Conservation (phyloP, 805 yeast genomes). For the Kregervanrija fluxuum region DNA sequence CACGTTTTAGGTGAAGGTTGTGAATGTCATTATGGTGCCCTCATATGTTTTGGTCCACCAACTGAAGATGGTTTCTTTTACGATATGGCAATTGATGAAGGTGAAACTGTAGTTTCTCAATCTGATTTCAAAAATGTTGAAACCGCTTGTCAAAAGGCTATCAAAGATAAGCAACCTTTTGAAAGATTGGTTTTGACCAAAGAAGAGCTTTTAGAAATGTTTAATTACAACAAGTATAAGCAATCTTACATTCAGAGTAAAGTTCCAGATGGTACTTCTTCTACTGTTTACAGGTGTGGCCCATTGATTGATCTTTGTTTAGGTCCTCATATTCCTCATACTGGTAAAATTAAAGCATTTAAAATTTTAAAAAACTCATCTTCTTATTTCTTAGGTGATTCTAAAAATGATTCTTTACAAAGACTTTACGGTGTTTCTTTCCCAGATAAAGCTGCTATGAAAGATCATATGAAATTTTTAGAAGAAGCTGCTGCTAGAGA, state of each 20-base stretch:
- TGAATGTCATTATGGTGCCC: constrained; percentile 94
- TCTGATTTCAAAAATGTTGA: constrained; percentile 81
- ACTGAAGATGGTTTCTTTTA: constrained; percentile 97
- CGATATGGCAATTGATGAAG: constrained; percentile 81
- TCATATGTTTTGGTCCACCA: constrained; percentile 92
- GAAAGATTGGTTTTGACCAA: constrained; percentile 90
- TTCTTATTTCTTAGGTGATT: constrained; percentile 91
- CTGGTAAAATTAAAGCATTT: constrained; percentile 92
- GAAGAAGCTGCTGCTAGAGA: constrained; percentile 95
- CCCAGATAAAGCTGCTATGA: constrained; percentile 97
- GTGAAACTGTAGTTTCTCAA: constrained; percentile 69
- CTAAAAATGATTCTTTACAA: constrained; percentile 89
- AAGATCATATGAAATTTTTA: constrained; percentile 86
- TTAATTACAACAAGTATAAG: constrained; percentile 92
- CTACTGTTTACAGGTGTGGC: constrained; percentile 98
- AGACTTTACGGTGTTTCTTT: constrained; percentile 96
- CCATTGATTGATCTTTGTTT: constrained; percentile 93
- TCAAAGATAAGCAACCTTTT: constrained; percentile 91
- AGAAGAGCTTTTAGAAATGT: constrained; percentile 88
- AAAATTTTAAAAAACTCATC: constrained; percentile 93
- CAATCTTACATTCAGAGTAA: constrained; percentile 78
- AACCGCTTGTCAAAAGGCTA: constrained; percentile 78
- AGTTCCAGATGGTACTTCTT: constrained; percentile 91
- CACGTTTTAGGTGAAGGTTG: constrained; percentile 97
- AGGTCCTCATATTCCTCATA: constrained; percentile 97